Evolutionary conservation across 2,329 filamentous ascomycete species (phyloP).

Genomic region (Cordyceps cicadae): DNA sequence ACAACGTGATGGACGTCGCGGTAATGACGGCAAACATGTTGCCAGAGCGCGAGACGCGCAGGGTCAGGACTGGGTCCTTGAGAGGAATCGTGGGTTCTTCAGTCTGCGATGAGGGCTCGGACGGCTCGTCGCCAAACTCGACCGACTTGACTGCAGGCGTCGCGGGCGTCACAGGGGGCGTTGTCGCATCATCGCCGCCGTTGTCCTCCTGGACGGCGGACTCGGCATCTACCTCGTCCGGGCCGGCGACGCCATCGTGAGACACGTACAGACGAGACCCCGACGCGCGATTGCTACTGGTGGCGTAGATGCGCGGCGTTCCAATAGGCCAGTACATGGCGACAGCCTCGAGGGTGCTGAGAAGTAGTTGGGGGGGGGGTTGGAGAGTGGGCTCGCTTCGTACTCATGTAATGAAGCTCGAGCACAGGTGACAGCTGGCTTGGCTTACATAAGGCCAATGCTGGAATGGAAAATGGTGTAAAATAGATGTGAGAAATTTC

Average conservation of each 20-base stretch:
- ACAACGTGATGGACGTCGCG: constrained; percentile 75
- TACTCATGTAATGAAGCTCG: neutral
- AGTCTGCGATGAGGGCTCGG: constrained; percentile 24
- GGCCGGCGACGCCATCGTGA: constrained; percentile 49
- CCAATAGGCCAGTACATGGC: constrained; percentile 89
- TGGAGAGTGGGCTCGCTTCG: neutral
- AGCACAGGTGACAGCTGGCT: neutral
- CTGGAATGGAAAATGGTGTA: neutral
- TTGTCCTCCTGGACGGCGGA: constrained; percentile 22
- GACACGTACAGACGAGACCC: constrained; percentile 43
- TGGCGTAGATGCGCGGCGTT: constrained; percentile 74
- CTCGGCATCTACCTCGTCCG: constrained; percentile 20
- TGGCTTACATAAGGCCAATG: constrained; percentile 7
- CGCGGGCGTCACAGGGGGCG: constrained; percentile 36
- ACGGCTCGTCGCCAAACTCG: constrained; percentile 33
- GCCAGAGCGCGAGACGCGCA: constrained; percentile 70
- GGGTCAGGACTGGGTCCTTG: constrained; percentile 61
- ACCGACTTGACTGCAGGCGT: constrained; percentile 52
- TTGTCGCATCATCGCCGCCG: constrained; percentile 12
- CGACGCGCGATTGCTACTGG: constrained; percentile 55
- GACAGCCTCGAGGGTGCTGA: constrained; percentile 13
- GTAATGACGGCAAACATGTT: constrained; percentile 85
- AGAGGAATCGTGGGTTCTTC: constrained; percentile 31
- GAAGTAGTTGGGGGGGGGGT: neutral
- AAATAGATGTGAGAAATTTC: neutral